These are phyloP conservation scores for Salvia miltiorrhiza DNA, from an alignment of 257 asterid genomes.

Conservation along the genomic window DNA sequence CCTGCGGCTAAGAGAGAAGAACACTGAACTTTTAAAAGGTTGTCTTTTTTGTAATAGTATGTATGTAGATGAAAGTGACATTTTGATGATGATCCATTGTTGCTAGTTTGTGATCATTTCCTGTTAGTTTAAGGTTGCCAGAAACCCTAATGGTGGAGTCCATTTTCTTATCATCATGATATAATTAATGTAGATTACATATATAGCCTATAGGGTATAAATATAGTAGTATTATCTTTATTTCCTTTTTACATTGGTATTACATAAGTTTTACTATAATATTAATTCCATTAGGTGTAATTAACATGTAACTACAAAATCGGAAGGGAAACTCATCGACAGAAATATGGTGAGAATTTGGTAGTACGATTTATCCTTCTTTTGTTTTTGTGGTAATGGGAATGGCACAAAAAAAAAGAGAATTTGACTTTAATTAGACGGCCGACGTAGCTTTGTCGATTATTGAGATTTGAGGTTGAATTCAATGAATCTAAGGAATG, in stretches of 20 bases:
- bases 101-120: background rate
- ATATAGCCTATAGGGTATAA: background rate
- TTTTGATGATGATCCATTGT: background rate
- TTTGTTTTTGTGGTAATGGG: too few relatives aligned
- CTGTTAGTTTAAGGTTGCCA: slow-evolving; percentile 2
- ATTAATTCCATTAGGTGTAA: background rate
- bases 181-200: background rate
- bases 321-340: too few relatives aligned
- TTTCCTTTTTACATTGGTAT: background rate
- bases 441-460: slow-evolving; percentile 9
- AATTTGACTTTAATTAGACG: slow-evolving; percentile 8
- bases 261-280: background rate
- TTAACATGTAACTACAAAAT: too few relatives aligned
- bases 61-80: slow-evolving; percentile 17
- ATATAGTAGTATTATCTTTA: background rate
- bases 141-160: slow-evolving; percentile 34
- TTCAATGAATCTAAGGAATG: slow-evolving; percentile 15
- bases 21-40: background rate
- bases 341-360: background rate
- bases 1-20: slow-evolving; percentile 33
- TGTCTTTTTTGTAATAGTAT: background rate
- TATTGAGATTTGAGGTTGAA: slow-evolving; percentile 1
- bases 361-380: too few relatives aligned
- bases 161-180: background rate
- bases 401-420: background rate